Base-by-base conservation (phyloP, 352 stramenopile genomes). In the Pythium biforme region DNA sequence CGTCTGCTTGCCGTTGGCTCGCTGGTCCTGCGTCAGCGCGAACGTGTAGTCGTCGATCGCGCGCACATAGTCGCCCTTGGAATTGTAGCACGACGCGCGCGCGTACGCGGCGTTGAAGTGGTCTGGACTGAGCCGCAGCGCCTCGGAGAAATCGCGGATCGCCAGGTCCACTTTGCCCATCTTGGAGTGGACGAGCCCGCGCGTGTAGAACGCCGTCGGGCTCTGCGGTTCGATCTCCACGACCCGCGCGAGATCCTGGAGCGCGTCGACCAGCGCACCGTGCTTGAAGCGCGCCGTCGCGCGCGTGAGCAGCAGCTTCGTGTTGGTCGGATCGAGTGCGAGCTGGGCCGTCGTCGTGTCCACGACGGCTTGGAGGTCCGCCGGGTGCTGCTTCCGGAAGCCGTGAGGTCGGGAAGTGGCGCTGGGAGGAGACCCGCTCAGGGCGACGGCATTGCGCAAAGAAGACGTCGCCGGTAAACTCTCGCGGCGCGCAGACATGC, bases 21-120 rank as follows among this genome's bases (percentile, higher is more conserved):
- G 67, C 56, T 92, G 83, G 64, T 97, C 89, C 57, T 95, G 92
- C 27, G 83, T 65, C 29, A 97, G 67, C 1, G 89, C 88, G 31
- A 93, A 82, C 49, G 92, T 96, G 73, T 97, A 97, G 61, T 97
- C 89, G 51, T 97, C 89, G 50, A 97, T 96, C 3, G 89, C 89
- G 23, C 74, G 75, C 22, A 86, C 73, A 58, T 95, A 94, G 69
- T 94, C 79, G 3, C 86, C 88, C 56, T 94, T 81, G 19, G 73
- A 84, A 63, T 97, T 97, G 70, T 88, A 93, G 55, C 81, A 95
- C 22, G 89, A 92, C 3, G 86, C 89, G 9, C 89, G 75, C 34
- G 85, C 85, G 47, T 96, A 97, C 20, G 84, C 83, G 9, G 89
- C 89, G 56, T 93, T 96, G 43, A 97, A 80, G 56, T 97, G 88